Conservation (phyloP, 306 rosid genomes). For the Cyclanthera cordifolia region DNA sequence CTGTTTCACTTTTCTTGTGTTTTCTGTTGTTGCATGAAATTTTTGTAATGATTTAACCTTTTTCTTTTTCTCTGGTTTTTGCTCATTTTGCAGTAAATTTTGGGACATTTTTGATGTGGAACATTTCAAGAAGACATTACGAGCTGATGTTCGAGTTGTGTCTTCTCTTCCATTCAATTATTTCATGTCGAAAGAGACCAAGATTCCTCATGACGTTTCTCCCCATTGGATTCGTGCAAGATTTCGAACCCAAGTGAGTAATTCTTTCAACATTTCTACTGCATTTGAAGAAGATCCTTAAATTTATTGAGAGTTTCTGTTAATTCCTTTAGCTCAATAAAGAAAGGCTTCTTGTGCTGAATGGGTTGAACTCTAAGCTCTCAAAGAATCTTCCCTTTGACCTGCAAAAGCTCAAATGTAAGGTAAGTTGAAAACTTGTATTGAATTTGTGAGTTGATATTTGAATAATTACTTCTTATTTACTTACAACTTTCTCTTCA, state of each 20-base stretch:
- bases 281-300: not conserved
- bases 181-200: constrained; percentile 30
- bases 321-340: constrained; percentile 21
- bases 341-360: constrained; percentile 37
- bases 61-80: not conserved
- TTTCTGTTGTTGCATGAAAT: not conserved
- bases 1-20: not conserved
- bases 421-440: constrained; percentile 20
- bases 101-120: constrained; percentile 36
- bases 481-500: not conserved
- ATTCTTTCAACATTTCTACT: not conserved
- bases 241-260: constrained; percentile 30
- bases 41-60: not conserved
- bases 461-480: not conserved
- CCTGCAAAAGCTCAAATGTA: constrained; percentile 47
- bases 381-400: constrained; percentile 46
- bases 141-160: constrained; percentile 42
- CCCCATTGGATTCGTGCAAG: constrained; percentile 38
- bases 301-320: not conserved
- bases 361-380: constrained; percentile 51
- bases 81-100: constrained; percentile 33
- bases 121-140: constrained; percentile 34
- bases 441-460: not conserved
- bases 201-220: constrained; percentile 35
- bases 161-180: constrained; percentile 36